A percentile compares a stretch with the other conserved stretches of the same genome.
phyloP scores from a whole-genome alignment of 2,329 filamentous ascomycete species.

The Aureobasidium melanogenum region DNA sequence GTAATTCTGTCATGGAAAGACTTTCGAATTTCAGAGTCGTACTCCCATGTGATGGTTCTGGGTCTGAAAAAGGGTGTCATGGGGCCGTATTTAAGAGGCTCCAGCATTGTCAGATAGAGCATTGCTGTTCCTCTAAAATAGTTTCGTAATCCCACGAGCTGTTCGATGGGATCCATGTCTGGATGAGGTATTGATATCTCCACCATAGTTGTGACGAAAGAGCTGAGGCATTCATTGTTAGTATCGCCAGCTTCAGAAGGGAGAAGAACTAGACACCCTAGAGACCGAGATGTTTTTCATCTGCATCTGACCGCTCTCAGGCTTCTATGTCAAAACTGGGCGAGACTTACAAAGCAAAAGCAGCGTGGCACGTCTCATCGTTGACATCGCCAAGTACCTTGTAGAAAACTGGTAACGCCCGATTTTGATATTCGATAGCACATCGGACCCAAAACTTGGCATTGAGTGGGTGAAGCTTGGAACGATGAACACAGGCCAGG shows the following conservation, averaged over 20 bases:
- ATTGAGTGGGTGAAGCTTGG: background rate
- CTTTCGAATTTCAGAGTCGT: background rate
- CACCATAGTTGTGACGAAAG: background rate
- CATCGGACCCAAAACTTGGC: background rate
- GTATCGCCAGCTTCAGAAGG: too few species aligned
- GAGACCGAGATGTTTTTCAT: background rate
- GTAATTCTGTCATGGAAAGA: background rate
- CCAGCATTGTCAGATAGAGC: background rate
- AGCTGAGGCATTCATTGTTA: background rate
- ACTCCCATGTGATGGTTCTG: background rate
- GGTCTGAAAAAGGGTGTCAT: background rate
- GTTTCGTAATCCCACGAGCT: background rate
- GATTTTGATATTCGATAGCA: slow-evolving; percentile 2
- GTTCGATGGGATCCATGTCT: background rate
- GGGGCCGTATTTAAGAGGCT: background rate
- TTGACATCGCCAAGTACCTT: background rate
- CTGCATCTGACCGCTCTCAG: background rate
- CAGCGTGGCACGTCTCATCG: slow-evolving; percentile 3
- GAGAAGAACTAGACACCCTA: too few species aligned
- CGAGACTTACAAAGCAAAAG: slow-evolving; percentile 1
- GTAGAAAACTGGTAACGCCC: background rate
- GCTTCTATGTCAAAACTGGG: too few species aligned
- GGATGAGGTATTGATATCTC: background rate
- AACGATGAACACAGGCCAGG: background rate
- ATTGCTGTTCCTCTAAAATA: slow-evolving; percentile 1